Evolutionary conservation across 345 rosid species (phyloP).

Genomic region (Bruguiera sexangula): DNA sequence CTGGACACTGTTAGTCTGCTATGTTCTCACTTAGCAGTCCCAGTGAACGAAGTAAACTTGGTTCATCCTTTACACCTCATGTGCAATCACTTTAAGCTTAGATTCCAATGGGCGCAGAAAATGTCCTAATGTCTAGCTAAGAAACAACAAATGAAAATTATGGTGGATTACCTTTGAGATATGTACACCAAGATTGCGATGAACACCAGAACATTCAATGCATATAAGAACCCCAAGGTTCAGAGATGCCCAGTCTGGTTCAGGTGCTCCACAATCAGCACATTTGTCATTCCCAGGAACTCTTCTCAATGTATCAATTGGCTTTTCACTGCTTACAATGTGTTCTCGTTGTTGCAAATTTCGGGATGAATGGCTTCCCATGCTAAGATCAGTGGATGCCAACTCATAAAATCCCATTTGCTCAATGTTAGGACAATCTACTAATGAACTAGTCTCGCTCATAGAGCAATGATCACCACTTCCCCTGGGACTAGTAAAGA

Average conservation of each 20-base stretch:
- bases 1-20: no score
- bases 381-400: conserved; percentile 25
- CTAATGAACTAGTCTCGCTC: conserved; percentile 45
- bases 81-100: no score
- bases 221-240: conserved; percentile 75
- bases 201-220: conserved; percentile 76
- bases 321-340: conserved; percentile 44
- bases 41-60: no score
- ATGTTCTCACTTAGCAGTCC: no score
- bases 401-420: conserved; percentile 39
- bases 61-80: no score
- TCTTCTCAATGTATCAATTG: conserved; percentile 55
- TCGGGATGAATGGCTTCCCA: conserved; percentile 43
- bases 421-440: conserved; percentile 42
- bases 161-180: conserved; percentile 58
- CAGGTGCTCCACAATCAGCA: conserved; percentile 77
- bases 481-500: conserved; percentile 34
- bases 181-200: conserved; percentile 83
- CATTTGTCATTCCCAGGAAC: conserved; percentile 67
- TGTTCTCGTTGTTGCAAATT: conserved; percentile 42
- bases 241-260: conserved; percentile 85
- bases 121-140: background rate
- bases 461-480: conserved; percentile 41
- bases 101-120: no score
- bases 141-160: background rate